A percentile compares a stretch with the other conserved stretches of the same genome.
These are phyloP conservation scores for Euptelea pleiosperma DNA, from an alignment of 164 flowering plant genomes.

Conservation along the genomic window DNA sequence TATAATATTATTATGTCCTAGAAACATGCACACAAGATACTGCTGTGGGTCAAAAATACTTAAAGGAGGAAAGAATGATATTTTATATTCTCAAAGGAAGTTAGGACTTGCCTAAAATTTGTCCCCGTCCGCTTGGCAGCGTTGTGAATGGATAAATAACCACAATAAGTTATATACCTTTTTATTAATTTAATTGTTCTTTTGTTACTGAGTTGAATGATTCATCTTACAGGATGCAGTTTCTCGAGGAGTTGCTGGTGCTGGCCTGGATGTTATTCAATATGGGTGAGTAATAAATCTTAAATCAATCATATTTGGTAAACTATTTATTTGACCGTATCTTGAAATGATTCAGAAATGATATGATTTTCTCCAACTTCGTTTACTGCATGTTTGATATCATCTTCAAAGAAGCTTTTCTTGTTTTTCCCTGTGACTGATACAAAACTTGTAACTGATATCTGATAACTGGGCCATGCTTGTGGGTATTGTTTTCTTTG, in stretches of 20 bases:
- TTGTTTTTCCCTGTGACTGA: not conserved
- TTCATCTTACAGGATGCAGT: slow-evolving; percentile 76
- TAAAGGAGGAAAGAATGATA: no score
- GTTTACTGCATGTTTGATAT: not conserved
- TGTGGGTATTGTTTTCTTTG: slow-evolving; percentile 8
- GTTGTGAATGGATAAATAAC: no score
- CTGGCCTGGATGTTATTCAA: slow-evolving; percentile 76
- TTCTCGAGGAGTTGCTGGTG: slow-evolving; percentile 73
- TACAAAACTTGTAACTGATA: not conserved
- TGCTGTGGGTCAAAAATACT: no score
- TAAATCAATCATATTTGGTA: not conserved
- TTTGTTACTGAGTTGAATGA: not conserved
- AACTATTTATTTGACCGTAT: not conserved
- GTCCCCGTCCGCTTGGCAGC: no score
- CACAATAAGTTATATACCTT: no score
- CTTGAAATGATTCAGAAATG: not conserved
- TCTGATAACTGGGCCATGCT: not conserved
- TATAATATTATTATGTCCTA: no score
- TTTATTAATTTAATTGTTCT: no score
- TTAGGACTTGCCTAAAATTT: no score
- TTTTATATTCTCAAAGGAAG: no score
- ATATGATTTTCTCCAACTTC: not conserved
- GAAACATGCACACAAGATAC: no score
- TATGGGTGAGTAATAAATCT: slow-evolving; percentile 61
- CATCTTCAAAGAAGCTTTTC: not conserved